Percentiles rank a stretch among this genome's conserved stretches.
Conservation (phyloP, 306 rosid species). For the Cyclanthera cordifolia region DNA sequence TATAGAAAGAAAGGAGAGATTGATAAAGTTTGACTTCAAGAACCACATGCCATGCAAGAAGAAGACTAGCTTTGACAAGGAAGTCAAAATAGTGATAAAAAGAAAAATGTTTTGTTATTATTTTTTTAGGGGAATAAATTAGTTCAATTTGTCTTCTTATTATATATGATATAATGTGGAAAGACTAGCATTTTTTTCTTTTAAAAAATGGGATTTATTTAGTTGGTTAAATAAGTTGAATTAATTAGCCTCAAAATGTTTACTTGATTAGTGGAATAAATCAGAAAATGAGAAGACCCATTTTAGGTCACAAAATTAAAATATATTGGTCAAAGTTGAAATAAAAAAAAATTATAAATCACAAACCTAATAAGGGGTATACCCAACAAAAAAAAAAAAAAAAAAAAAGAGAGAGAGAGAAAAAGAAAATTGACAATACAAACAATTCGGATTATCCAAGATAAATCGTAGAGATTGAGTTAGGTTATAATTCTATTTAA, state of each 20-base stretch:
- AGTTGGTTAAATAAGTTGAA: background rate
- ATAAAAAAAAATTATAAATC: no score
- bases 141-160: background rate
- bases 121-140: no score
- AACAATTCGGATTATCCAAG: no score
- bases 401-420: no score
- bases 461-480: no score
- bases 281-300: background rate
- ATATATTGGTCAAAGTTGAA: no score
- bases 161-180: background rate
- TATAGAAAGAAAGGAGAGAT: background rate
- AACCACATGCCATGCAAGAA: slow-evolving; percentile 1
- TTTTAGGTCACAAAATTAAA: background rate
- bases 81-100: slow-evolving; percentile 2
- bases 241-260: background rate
- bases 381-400: no score
- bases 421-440: no score
- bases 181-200: background rate
- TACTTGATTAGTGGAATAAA: background rate
- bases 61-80: background rate
- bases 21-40: background rate
- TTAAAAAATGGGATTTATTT: background rate
- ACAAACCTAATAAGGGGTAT: no score
- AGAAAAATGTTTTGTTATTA: background rate
- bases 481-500: no score